Conservation (phyloP, 352 stramenopile species). For the Globisporangium perplexum region DNA sequence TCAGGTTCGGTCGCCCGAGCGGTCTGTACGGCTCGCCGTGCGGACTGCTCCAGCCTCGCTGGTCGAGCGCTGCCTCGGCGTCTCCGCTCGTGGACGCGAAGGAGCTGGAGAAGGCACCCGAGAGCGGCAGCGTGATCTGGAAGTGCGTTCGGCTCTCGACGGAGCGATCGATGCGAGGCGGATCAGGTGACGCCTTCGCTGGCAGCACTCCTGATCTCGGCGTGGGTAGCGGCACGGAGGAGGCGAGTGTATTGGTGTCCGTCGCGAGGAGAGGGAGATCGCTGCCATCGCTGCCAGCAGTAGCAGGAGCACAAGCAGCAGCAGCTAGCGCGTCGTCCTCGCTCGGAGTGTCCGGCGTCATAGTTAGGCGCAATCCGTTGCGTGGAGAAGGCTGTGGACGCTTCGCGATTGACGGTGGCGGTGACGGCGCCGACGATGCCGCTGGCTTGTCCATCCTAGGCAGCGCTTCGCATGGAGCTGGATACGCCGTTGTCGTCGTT, state of each 20-base stretch:
- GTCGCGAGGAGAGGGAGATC: neutral
- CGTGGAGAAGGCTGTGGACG: constrained; percentile 1
- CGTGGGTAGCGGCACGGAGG: neutral
- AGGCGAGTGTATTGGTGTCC: neutral
- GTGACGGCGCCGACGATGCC: neutral
- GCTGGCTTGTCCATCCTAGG: constrained; percentile 5
- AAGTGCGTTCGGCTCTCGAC: constrained; percentile 52
- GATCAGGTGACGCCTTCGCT: neutral
- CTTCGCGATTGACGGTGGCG: neutral
- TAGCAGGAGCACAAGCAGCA: neutral
- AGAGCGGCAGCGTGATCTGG: constrained; percentile 36
- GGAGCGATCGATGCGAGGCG: constrained; percentile 25
- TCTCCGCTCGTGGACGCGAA: neutral
- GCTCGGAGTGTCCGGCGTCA: neutral
- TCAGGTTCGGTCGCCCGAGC: constrained; percentile 58
- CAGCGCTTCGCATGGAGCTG: too few relatives aligned
- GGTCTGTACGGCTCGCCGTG: constrained; percentile 64
- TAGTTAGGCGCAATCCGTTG: neutral
- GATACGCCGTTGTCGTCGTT: too few relatives aligned
- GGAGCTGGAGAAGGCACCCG: neutral
- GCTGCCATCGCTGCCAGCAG: neutral
- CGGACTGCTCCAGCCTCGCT: constrained; percentile 61
- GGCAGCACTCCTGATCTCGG: neutral
- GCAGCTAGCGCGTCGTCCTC: neutral
- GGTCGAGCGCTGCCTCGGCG: constrained; percentile 9